Conservation (phyloP, 2,329 filamentous ascomycete genomes). For the Paracorniculantispora psalliotae region DNA sequence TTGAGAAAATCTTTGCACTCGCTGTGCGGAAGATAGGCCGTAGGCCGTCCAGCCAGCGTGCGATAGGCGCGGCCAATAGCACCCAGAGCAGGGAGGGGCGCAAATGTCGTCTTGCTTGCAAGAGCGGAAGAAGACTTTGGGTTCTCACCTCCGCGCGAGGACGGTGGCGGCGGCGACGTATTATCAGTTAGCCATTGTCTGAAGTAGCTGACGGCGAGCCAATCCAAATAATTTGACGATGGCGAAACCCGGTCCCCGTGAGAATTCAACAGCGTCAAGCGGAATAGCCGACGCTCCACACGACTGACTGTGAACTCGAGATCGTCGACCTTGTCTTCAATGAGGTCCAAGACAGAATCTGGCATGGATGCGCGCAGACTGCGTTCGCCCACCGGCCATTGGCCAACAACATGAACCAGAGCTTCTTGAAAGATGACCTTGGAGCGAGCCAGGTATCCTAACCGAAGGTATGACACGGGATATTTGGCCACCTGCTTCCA, state of each 20-base stretch:
- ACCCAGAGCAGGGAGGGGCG: constrained; percentile 57
- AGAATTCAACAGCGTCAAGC: constrained; percentile 71
- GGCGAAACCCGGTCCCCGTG: constrained; percentile 80
- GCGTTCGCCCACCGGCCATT: constrained; percentile 79
- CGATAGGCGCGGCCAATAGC: constrained; percentile 73
- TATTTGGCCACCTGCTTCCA: constrained; percentile 98
- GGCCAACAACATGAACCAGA: constrained; percentile 87
- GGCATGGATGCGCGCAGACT: constrained; percentile 72
- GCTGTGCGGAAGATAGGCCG: constrained; percentile 72
- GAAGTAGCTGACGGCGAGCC: constrained; percentile 83
- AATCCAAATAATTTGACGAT: constrained; percentile 76
- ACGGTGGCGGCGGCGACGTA: constrained; percentile 61
- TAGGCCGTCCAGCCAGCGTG: constrained; percentile 55
- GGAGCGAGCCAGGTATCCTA: constrained; percentile 80
- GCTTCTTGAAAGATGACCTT: constrained; percentile 83
- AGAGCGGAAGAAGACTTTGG: constrained; percentile 29
- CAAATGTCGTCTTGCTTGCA: constrained; percentile 28
- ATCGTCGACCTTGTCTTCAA: constrained; percentile 93
- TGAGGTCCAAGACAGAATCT: constrained; percentile 74
- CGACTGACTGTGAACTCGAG: constrained; percentile 76
- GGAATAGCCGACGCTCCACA: constrained; percentile 76
- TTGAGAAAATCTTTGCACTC: constrained; percentile 90
- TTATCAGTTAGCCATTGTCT: constrained; percentile 91
- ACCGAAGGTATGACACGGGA: constrained; percentile 82
- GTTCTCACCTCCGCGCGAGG: background rate